Evolutionary conservation across 176 grass and related monocot genomes (phyloP), one percentile per base, ranked within the genome.

Genomic region (Themeda triandra): DNA sequence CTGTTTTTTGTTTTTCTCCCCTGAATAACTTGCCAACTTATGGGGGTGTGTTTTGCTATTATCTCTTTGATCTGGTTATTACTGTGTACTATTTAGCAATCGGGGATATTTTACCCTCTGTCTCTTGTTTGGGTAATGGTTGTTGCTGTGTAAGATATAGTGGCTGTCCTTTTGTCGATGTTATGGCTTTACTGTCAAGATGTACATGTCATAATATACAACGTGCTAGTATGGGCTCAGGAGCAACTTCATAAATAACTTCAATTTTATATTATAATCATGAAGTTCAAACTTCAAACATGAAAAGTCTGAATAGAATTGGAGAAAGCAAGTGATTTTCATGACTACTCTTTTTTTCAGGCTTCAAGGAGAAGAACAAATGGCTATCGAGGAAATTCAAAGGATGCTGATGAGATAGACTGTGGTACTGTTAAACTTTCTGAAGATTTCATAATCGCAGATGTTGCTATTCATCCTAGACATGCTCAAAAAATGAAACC

Each of bases 381-480:
- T 77, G 63, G 71, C 39, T 84, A 80, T 81, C 84, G 69, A 77
- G 59, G 86, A 32, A 46, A 77, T 44, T 72, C 84, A 39, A 92
- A 86, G 59, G 91, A 91, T 87, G 70, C 76, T 79, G 91, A 92
- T 45, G 88, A 90, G 37, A 70, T 77, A 11, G 89, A 91, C 6
- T 81, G 65, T 73, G 83, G 65, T 80, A 77, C 63, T 84, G 69
- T 92, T 69, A 92, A 83, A 81, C 25, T 83, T 7, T 87, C 93
- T 42, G 90, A 95, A 89, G 87, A 99, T 84, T 90, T 96, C 63
- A 60, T 86, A 51, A 79, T 79, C 28, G 30, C 79, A 63, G 96
- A 99, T 39, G 81, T 99, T 66, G 82, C 91, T 56, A 93, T 99
- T 76, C 93, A 96, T 91, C 96, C 93, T 77, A 92, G 91, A 83